phyloP scores from a whole-genome alignment of 345 rosid genomes.

The Dovyalis caffra region DNA sequence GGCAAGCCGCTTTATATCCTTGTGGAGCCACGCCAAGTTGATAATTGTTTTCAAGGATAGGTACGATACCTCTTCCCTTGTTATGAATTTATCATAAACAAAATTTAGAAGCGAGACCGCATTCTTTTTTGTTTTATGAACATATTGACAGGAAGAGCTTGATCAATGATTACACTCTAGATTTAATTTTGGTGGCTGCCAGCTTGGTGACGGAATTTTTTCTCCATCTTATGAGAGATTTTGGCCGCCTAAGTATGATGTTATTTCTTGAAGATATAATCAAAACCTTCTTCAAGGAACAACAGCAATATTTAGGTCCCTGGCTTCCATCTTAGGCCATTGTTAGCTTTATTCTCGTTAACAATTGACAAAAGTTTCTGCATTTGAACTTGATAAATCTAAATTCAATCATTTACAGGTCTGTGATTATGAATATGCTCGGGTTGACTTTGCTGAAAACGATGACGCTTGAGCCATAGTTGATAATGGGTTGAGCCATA shows the following conservation, averaged over 20 bases:
- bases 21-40: conserved; percentile 63
- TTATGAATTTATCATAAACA: conserved; percentile 2
- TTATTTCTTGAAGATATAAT: not conserved
- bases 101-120: not conserved
- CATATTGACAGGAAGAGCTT: not conserved
- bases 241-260: not conserved
- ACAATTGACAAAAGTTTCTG: not conserved
- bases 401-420: not conserved
- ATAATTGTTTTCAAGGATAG: conserved; percentile 27
- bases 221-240: not conserved
- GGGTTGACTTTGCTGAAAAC: conserved; percentile 26
- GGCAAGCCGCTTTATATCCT: conserved; percentile 49
- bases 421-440: conserved; percentile 13
- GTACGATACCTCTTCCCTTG: conserved; percentile 5
- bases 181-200: not conserved
- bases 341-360: not conserved
- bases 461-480: conserved; percentile 29
- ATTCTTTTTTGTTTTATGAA: not conserved
- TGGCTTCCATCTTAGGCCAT: not conserved
- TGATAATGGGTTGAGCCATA: conserved; percentile 3
- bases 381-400: not conserved
- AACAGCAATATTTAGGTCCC: too few relatives aligned
- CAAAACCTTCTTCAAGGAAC: too few relatives aligned
- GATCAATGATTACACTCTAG: not conserved
- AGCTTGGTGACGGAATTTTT: too few relatives aligned